Conservation (phyloP, 495 filamentous ascomycete species). For the Penicillium alfredii region DNA sequence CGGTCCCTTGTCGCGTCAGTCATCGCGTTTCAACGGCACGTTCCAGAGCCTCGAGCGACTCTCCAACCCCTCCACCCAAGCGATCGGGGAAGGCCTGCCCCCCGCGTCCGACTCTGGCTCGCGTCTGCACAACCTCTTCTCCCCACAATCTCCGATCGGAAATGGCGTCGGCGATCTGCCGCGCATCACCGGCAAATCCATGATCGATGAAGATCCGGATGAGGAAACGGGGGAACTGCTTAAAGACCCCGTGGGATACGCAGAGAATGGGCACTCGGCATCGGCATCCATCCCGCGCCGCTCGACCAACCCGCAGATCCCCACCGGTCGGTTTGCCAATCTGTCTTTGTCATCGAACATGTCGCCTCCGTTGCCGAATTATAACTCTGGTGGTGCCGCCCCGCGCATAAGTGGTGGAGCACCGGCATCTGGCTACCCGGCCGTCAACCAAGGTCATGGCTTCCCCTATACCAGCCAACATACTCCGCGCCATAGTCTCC, state of each 20-base stretch:
- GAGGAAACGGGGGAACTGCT: constrained; percentile 82
- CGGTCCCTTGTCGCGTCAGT: constrained; percentile 56
- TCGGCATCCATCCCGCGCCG: constrained; percentile 48
- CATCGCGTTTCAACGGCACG: constrained; percentile 70
- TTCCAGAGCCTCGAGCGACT: constrained; percentile 70
- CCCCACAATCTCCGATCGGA: constrained; percentile 75
- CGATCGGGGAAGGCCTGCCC: constrained; percentile 50
- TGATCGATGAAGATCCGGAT: constrained; percentile 80
- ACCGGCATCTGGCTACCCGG: constrained; percentile 55
- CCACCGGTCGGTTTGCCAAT: constrained; percentile 62
- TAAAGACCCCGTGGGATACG: constrained; percentile 79
- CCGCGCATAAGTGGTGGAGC: constrained; percentile 45
- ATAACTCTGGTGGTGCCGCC: constrained; percentile 29
- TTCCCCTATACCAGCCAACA: constrained; percentile 56
- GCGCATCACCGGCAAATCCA: constrained; percentile 69
- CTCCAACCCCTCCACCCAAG: constrained; percentile 51
- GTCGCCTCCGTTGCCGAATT: constrained; percentile 46
- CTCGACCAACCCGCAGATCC: constrained; percentile 68
- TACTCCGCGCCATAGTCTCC: constrained; percentile 64
- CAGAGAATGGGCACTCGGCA: constrained; percentile 61
- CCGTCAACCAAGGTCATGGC: constrained; percentile 44
- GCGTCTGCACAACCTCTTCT: constrained; percentile 70
- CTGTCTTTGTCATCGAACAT: constrained; percentile 66
- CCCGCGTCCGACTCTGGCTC: constrained; percentile 54
- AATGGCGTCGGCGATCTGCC: constrained; percentile 65